Base-by-base conservation (phyloP, 2,329 filamentous ascomycete genomes). In the Acrocalymma vagum region DNA sequence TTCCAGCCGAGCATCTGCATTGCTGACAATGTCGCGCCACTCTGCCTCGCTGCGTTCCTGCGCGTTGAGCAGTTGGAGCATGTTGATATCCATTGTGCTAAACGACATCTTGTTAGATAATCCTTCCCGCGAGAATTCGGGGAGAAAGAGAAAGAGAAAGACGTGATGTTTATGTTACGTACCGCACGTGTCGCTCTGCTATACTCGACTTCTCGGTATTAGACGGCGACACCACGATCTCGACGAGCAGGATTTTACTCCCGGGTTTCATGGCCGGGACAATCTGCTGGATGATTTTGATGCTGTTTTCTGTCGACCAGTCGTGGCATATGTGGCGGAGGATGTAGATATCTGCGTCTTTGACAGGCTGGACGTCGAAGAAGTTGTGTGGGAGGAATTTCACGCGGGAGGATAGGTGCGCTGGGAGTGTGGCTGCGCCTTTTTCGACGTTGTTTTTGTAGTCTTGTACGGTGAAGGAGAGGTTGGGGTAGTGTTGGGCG, bases 1-100 rank as follows among this genome's bases (percentile, higher is more conserved):
- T n/a, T n/a, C n/a, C n/a, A n/a, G n/a, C n/a, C n/a, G n/a, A n/a
- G n/a, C 29, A 35, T 78, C 74, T 1, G 75, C 75, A 21, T 58
- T 48, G 7, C 51, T 45, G 45, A 78, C 71, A 9, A 78, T 58
- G 9, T 50, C 51, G 48, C 65, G 67, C 72, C 75, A 79, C n/a
- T n/a, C n/a, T n/a, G n/a, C n/a, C n/a, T n/a, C n/a, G n/a, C n/a
- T n/a, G n/a, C n/a, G n/a, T n/a, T n/a, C n/a, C n/a, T n/a, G n/a
- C n/a, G n/a, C n/a, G n/a, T n/a, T n/a, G n/a, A n/a, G n/a, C n/a
- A n/a, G n/a, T n/a, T n/a, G n/a, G n/a, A n/a, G n/a, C n/a, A n/a
- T n/a, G n/a, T n/a, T n/a, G n/a, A n/a, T n/a, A n/a, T n/a, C n/a
- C n/a, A n/a, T n/a, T n/a, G n/a, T n/a, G n/a, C n/a, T n/a, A n/a